These are phyloP conservation scores for Cladosporium sp. DNA, from an alignment of 2,329 filamentous ascomycete species.

Conservation along the genomic window DNA sequence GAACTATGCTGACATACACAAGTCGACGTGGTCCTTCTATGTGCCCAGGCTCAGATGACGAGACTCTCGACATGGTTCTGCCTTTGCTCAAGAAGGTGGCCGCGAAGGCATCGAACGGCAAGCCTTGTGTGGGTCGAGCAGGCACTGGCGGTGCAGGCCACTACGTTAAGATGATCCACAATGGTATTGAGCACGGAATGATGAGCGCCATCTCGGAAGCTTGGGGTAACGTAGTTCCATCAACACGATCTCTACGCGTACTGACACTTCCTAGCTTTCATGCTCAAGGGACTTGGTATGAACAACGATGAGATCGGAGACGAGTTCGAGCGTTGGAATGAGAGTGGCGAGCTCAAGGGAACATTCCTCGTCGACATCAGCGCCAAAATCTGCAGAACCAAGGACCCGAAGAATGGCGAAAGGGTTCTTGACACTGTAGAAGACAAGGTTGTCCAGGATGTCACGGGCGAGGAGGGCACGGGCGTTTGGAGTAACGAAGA, in stretches of 20 bases:
- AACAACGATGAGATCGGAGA: slow-evolving; percentile 57
- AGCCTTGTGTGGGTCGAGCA: slow-evolving; percentile 57
- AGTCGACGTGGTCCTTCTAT: slow-evolving; percentile 60
- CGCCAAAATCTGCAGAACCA: slow-evolving; percentile 55
- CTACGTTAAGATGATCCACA: slow-evolving; percentile 74
- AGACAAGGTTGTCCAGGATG: slow-evolving; percentile 69
- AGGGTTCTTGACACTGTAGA: slow-evolving; percentile 59
- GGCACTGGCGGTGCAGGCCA: slow-evolving; percentile 63
- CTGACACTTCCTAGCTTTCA: slow-evolving; percentile 33
- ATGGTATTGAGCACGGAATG: slow-evolving; percentile 71
- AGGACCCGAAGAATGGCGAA: slow-evolving; percentile 38
- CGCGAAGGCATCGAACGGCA: slow-evolving; percentile 57
- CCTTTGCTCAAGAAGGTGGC: slow-evolving; percentile 59
- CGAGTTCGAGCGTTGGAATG: slow-evolving; percentile 59
- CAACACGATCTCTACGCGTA: not conserved
- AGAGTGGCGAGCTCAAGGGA: slow-evolving; percentile 52
- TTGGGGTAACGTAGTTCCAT: slow-evolving; percentile 43
- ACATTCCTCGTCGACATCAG: slow-evolving; percentile 63
- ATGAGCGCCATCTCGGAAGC: slow-evolving; percentile 61
- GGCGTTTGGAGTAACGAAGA: slow-evolving; percentile 63
- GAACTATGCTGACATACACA: not conserved
- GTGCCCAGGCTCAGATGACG: slow-evolving; percentile 59
- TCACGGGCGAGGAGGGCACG: slow-evolving; percentile 63
- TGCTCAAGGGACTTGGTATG: slow-evolving; percentile 57
- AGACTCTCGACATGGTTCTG: slow-evolving; percentile 55